Evolutionary conservation across 495 filamentous ascomycete species (phyloP), one percentile per base, ranked within the genome.

Genomic region (Pyrenula aspistea): DNA sequence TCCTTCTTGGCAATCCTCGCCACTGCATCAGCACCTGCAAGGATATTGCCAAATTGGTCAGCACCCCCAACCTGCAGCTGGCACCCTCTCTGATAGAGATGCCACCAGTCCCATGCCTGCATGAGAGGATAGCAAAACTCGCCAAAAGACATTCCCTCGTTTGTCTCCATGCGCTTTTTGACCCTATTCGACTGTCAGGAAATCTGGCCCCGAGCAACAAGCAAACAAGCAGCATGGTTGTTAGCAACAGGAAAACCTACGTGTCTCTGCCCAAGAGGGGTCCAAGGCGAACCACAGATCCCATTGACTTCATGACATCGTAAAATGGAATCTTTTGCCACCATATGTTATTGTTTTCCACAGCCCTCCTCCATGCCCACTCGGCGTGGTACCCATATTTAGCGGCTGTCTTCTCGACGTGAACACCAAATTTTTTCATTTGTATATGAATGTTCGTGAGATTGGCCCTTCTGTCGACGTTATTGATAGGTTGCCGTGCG

Each of bases 51-150:
- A 68, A 83, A 99, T 68, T 99, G 93, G 67, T 99, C 93, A 24
- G 89, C 86, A 49, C 93, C 93, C 54, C 93, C 93, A 49, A 99
- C 90, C 68, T 98, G 88, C 61, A 93, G 77, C 62, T 87, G 85
- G 10, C 87, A 75, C 36, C 77, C 79, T 23, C 79, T 76, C 22
- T 71, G 65, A 63, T 86, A 91, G 70, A 97, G 74, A 55, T 83
- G 68, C 86, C 87, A 96, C 84, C 90, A 99, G 68, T 99, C 93
- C 84, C 91, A 97, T n/a, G 83, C 87, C 67, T 99, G 93, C 60
- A 99, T 78, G 22, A 97, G 67, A 12, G 95, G 93, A 61, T 99
- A 99, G 1, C 81, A 76, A 66, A 99, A 96, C 69, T 99, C 93
- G 20, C 88, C 84, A 61, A 92, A 88, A 10, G 91, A 93, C 83